A percentile compares a stretch with the other conserved stretches of the same genome.
Conservation (phyloP, 2,329 filamentous ascomycete genomes). For the Talaromyces sp. region DNA sequence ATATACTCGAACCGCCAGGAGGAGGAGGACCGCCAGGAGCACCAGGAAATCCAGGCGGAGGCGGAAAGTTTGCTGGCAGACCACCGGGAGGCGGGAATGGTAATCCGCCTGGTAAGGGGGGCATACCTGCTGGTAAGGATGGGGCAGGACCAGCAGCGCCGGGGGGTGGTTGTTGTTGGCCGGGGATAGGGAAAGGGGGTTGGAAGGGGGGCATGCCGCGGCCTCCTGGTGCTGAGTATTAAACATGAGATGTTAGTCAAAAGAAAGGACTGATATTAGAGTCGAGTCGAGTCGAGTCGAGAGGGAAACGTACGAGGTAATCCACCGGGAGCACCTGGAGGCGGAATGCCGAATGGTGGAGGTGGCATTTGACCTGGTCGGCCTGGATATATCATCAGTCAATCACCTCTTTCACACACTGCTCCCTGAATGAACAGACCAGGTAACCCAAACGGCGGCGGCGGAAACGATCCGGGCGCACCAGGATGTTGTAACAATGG, state of each 20-base stretch:
- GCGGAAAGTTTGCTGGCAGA: conserved; percentile 41
- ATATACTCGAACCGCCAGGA: conserved; percentile 13
- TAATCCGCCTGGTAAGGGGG: conserved; percentile 30
- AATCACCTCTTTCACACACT: background rate
- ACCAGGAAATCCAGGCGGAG: conserved; percentile 29
- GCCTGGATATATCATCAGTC: conserved; percentile 20
- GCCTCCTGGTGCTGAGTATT: conserved; percentile 47
- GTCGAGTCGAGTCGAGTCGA: background rate
- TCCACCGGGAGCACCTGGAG: conserved; percentile 33
- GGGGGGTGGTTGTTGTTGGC: background rate
- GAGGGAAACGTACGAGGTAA: conserved; percentile 53
- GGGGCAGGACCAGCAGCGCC: conserved; percentile 1
- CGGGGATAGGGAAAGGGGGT: conserved; percentile 49
- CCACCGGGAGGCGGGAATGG: conserved; percentile 37
- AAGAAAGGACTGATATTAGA: too few relatives aligned
- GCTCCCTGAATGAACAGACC: conserved; percentile 36
- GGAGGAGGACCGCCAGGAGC: conserved; percentile 29
- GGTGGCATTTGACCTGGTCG: conserved; percentile 44
- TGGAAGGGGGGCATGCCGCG: conserved; percentile 42
- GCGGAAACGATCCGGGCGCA: conserved; percentile 43
- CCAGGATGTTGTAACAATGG: conserved; percentile 68
- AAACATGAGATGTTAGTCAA: background rate
- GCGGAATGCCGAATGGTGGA: conserved; percentile 55
- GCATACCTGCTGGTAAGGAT: conserved; percentile 13
- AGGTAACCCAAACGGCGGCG: conserved; percentile 57